Evolutionary conservation across 768 basidiomycete species (phyloP), one percentile per base, ranked within the genome.

Genomic region (Brasilioporus rufonigricans): DNA sequence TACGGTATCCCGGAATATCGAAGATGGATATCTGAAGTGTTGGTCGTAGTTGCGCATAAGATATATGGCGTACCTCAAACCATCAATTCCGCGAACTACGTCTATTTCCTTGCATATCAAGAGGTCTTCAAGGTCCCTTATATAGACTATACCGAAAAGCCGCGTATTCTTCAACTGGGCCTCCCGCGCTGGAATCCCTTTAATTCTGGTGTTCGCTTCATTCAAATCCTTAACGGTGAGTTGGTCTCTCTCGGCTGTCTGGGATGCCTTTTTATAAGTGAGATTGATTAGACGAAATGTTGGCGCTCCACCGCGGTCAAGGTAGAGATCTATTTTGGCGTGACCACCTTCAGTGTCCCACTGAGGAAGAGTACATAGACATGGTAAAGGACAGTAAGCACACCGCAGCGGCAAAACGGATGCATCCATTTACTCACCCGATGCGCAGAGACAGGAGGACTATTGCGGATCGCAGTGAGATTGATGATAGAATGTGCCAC

Each of bases 31-130:
- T 27, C 23, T 53, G 40, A 50, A 32, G 14, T 19, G 0, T 19
- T 26, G 26, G 18, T 50, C 43, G n/a, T 21, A 87, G 95, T 94
- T n/a, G 86, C 95, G 0, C 95, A 99, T 73, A 93, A 90, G 77
- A 94, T 99, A 61, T 99, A 93, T 63, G 96, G 96, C 4, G 77
- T 97, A 2, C 92, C 96, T 1, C 95, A 98, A 69, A 96, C 95
- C 0, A 93, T 99, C 72, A 99, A 99, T 69, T 85, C 88, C 4
- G 95, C 96, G 2, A 98, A 97, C 71, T 98, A 98, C 63, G 93
- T 93, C 36, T 98, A 96, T 67, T 99, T 98, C 68, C 83, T 93
- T 38, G 96, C 94, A 0, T 93, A 87, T 66, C 81, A 93, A 59
- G 91, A 95, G 59, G 79, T 92, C 1, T 84, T 88, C 59, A 74